Conservation (phyloP, 805 yeast species). For the Candida piceae region DNA sequence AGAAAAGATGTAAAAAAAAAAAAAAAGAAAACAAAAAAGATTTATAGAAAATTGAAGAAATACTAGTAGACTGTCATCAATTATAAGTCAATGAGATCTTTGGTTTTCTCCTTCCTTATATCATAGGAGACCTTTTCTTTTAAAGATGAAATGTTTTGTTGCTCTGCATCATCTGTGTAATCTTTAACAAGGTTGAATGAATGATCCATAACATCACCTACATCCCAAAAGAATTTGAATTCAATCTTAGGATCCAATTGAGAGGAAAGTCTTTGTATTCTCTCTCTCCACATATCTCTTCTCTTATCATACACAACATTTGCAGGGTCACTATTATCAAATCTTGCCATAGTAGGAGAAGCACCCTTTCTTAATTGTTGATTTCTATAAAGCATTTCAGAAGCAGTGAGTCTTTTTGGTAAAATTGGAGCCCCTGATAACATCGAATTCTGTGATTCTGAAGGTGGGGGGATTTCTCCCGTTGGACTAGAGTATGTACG, state of each 20-base stretch:
- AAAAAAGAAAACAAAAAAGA: too few relatives aligned
- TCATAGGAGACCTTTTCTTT: too few relatives aligned
- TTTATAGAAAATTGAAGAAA: too few relatives aligned
- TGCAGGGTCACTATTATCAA: not conserved
- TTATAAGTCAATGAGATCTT: not conserved
- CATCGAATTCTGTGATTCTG: not conserved
- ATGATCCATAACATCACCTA: constrained; percentile 35
- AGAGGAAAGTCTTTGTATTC: constrained; percentile 40
- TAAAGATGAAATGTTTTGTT: too few relatives aligned
- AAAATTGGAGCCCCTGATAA: not conserved
- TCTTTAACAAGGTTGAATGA: constrained; percentile 17
- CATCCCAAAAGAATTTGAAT: constrained; percentile 40
- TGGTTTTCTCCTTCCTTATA: too few relatives aligned
- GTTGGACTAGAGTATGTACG: not conserved
- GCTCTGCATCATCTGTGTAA: not conserved
- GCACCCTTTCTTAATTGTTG: not conserved
- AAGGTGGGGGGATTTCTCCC: not conserved
- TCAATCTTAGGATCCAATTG: constrained; percentile 35
- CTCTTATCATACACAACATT: constrained; percentile 38
- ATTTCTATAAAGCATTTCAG: constrained; percentile 1
- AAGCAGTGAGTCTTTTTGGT: constrained; percentile 1
- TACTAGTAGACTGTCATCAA: too few relatives aligned
- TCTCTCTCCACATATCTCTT: constrained; percentile 51
- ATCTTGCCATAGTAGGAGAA: not conserved
- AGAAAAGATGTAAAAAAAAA: too few relatives aligned